Conservation (phyloP, 345 rosid genomes). For the Erucastrum elatum region DNA sequence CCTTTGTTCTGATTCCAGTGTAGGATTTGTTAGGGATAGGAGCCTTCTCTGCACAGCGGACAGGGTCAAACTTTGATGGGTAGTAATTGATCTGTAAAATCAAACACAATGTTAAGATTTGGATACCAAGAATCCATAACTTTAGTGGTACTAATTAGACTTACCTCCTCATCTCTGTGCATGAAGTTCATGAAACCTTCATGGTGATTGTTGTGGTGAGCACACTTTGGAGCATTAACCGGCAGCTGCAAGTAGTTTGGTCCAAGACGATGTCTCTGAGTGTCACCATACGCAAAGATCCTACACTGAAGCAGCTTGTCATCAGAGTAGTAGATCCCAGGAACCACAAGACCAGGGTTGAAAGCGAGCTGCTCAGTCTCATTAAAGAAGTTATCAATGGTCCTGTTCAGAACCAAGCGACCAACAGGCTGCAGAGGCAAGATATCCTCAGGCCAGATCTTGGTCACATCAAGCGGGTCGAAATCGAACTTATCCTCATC, state of each 20-base stretch:
- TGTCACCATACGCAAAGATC: slow-evolving; percentile 85
- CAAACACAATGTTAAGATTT: neutral
- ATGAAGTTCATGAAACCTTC: slow-evolving; percentile 95
- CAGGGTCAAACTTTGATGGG: slow-evolving; percentile 86
- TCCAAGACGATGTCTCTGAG: slow-evolving; percentile 97
- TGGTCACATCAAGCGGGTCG: slow-evolving; percentile 96
- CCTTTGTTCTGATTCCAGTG: slow-evolving; percentile 86
- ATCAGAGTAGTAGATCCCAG: slow-evolving; percentile 86
- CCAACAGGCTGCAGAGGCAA: slow-evolving; percentile 96
- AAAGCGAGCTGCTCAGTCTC: slow-evolving; percentile 98
- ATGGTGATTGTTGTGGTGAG: slow-evolving; percentile 95
- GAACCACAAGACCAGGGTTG: slow-evolving; percentile 85
- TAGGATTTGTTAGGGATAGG: slow-evolving; percentile 58
- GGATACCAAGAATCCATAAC: neutral
- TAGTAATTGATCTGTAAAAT: slow-evolving; percentile 77
- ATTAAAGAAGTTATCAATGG: slow-evolving; percentile 90
- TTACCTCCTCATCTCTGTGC: slow-evolving; percentile 95
- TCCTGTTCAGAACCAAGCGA: slow-evolving; percentile 92
- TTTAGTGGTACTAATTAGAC: neutral
- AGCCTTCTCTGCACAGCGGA: slow-evolving; percentile 74
- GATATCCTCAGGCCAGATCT: slow-evolving; percentile 98
- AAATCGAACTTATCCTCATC: slow-evolving; percentile 86
- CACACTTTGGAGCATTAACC: slow-evolving; percentile 94
- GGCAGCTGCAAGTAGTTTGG: slow-evolving; percentile 96
- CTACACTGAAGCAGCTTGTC: slow-evolving; percentile 93